Evolutionary conservation across 148 eudicot species (phyloP), one percentile per base, ranked within the genome.

Genomic region (Vaccinium vitisidaea): DNA sequence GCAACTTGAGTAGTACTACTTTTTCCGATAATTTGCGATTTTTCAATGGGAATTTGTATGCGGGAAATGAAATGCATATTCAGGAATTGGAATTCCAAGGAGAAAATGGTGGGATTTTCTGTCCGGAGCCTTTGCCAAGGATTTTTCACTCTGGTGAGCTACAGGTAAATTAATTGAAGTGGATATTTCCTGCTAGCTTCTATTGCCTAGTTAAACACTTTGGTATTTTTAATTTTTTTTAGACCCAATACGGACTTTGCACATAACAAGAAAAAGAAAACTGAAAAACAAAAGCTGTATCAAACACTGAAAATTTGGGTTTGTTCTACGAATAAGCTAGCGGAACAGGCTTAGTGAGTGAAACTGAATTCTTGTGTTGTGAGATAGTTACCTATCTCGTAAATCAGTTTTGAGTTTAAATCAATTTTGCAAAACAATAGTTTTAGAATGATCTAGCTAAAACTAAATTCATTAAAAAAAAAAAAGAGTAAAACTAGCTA

Each of bases 71-170:
- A 1, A 76, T 93, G 70, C 92, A 91, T 6, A 78, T 61, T 63
- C 93, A 92, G 87, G 94, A 93, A 15, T 21, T 90, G 39, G 96
- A 94, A 27, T 92, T 79, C 85, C 94, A 91, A 58, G 98, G 91
- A 46, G 98, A 95, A 56, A 90, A 85, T 87, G 88, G 85, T 81
- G 92, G 93, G 13, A 82, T 86, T 9, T 86, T 86, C 73, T 82
- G 84, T 55, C 82, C 82, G 0, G 87, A 86, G 4, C 48, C 84
- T 52, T 67, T 82, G 82, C 82, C 87, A 65, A 69, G 65, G 78
- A 67, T 86, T 67, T 82, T 27, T 18, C 83, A 63, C 71, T 55
- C 87, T n/a, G 70, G 21, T 56, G 88, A 86, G 53, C 19, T 86
- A 46, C 85, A 86, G 88, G 88, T 86, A 83, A 21, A 4, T 23